These are phyloP conservation scores for Camelina sativa DNA, from an alignment of 345 rosid genomes.

Conservation along the genomic window DNA sequence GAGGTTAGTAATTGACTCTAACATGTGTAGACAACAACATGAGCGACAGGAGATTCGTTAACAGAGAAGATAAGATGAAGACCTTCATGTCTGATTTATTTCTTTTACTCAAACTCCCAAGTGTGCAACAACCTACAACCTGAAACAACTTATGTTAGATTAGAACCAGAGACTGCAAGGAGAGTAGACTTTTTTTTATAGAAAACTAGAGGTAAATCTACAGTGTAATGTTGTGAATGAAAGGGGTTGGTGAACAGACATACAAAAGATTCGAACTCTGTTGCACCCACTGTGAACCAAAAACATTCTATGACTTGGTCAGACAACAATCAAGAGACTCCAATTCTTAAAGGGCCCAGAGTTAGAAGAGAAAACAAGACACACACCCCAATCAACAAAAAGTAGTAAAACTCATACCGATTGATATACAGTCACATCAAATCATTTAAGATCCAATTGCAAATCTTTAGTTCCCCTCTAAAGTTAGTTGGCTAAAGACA, in stretches of 20 bases:
- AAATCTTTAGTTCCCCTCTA: constrained; percentile 28
- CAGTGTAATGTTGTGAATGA: constrained; percentile 35
- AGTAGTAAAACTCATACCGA: constrained; percentile 28
- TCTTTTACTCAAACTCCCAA: constrained; percentile 6
- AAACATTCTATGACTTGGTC: constrained; percentile 31
- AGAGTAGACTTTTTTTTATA: constrained; percentile 5
- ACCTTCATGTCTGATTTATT: constrained; percentile 29
- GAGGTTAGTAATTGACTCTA: background rate
- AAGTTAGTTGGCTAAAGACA: constrained; percentile 20
- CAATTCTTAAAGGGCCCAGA: constrained; percentile 9
- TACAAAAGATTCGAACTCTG: constrained; percentile 48
- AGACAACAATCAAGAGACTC: constrained; percentile 22
- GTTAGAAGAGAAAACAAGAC: constrained; percentile 27
- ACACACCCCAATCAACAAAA: constrained; percentile 14
- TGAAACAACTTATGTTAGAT: constrained; percentile 23
- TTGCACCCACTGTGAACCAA: constrained; percentile 41
- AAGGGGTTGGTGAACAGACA: constrained; percentile 62
- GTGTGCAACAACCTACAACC: constrained; percentile 19
- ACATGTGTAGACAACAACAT: background rate
- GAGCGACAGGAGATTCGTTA: background rate
- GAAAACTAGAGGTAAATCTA: constrained; percentile 21
- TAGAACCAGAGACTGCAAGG: constrained; percentile 7
- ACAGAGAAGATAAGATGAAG: constrained; percentile 12
- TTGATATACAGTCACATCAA: constrained; percentile 31
- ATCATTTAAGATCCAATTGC: constrained; percentile 24